These are phyloP conservation scores for Colletotrichum liaoningense DNA, from an alignment of 2,329 filamentous ascomycete species.

Conservation along the genomic window DNA sequence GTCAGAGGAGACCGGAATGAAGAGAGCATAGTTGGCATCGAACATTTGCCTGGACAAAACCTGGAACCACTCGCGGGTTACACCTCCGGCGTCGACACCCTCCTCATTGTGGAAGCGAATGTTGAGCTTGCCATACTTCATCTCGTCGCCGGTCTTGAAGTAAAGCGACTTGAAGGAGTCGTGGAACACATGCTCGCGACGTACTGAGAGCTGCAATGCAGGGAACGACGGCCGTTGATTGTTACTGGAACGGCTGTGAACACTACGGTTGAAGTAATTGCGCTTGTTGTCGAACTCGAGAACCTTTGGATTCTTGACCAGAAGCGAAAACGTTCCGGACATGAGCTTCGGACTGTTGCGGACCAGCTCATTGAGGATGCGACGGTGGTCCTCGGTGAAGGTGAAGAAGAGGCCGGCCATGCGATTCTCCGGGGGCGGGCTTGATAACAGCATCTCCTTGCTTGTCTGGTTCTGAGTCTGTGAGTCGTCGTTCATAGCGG, in stretches of 20 bases:
- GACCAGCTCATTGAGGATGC: slow-evolving; percentile 97
- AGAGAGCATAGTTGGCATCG: slow-evolving; percentile 96
- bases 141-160: slow-evolving; percentile 95
- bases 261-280: slow-evolving; percentile 96
- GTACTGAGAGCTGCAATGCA: slow-evolving; percentile 84
- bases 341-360: slow-evolving; percentile 97
- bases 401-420: slow-evolving; percentile 95
- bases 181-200: slow-evolving; percentile 95
- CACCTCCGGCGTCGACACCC: slow-evolving; percentile 96
- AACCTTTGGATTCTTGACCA: slow-evolving; percentile 99
- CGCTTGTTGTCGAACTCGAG: slow-evolving; percentile 99
- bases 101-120: slow-evolving; percentile 98
- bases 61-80: slow-evolving; percentile 99
- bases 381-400: slow-evolving; percentile 97
- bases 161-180: slow-evolving; percentile 99
- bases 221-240: slow-evolving; percentile 79
- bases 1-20: slow-evolving; percentile 96
- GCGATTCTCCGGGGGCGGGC: slow-evolving; percentile 79
- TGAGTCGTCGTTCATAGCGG: slow-evolving; percentile 77
- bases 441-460: slow-evolving; percentile 76
- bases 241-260: slow-evolving; percentile 77
- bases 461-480: slow-evolving; percentile 52
- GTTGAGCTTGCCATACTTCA: slow-evolving; percentile 99
- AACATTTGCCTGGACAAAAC: slow-evolving; percentile 98
- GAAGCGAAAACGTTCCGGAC: slow-evolving; percentile 95